phyloP scores from a whole-genome alignment of 768 basidiomycete species.

The Mycena alexandri region DNA sequence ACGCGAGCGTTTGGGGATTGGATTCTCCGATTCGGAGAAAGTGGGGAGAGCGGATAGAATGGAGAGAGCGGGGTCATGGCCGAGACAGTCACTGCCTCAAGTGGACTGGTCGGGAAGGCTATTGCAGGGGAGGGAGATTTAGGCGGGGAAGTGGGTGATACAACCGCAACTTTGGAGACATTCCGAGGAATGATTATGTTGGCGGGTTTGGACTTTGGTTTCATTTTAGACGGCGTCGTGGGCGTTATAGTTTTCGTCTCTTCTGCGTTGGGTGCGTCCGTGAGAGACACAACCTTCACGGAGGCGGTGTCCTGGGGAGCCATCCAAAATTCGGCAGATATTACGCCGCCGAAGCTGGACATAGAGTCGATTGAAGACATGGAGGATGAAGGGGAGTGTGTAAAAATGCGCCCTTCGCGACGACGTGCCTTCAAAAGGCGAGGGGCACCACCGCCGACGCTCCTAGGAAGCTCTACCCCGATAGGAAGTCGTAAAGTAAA shows the following conservation, averaged over 20 bases:
- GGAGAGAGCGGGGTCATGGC: constrained; percentile 32
- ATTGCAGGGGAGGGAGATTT: not conserved
- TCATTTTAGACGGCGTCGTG: constrained; percentile 24
- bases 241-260: constrained; percentile 24
- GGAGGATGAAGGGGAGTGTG: constrained; percentile 38
- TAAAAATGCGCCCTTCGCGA: constrained; percentile 41
- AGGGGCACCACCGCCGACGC: constrained; percentile 8
- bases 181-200: constrained; percentile 33
- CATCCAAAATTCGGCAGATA: constrained; percentile 29
- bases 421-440: constrained; percentile 38
- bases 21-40: constrained; percentile 41
- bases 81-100: constrained; percentile 16
- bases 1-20: constrained; percentile 52
- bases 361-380: constrained; percentile 36
- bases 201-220: constrained; percentile 36
- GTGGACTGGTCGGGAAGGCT: not conserved
- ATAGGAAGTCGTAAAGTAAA: constrained; percentile 26
- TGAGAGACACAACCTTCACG: constrained; percentile 10
- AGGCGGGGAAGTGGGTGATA: constrained; percentile 36
- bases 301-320: constrained; percentile 12
- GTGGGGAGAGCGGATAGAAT: constrained; percentile 38
- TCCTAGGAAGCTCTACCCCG: constrained; percentile 12
- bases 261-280: not conserved
- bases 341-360: constrained; percentile 23
- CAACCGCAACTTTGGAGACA: constrained; percentile 38